Percentiles rank a stretch among this genome's conserved stretches.
These are phyloP conservation scores for Termitomyces sp. DNA, from an alignment of 768 basidiomycete species.

Conservation along the genomic window DNA sequence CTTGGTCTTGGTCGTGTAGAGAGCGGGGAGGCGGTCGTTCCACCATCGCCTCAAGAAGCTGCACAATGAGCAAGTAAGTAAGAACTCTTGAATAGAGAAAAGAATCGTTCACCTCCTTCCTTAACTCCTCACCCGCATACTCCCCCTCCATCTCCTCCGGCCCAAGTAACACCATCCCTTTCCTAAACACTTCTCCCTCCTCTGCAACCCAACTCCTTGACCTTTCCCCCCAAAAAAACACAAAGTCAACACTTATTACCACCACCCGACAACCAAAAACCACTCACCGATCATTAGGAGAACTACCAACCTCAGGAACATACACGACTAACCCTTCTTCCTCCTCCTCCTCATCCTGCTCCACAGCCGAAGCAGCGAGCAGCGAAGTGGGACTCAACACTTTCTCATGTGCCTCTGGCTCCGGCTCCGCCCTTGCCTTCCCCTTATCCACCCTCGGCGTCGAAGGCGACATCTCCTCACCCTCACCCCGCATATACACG, in stretches of 20 bases:
- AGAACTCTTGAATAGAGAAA: too few relatives aligned
- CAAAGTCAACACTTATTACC: conserved; percentile 1
- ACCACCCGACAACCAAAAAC: conserved; percentile 3
- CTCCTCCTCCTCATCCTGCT: conserved; percentile 45
- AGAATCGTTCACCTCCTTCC: conserved; percentile 74
- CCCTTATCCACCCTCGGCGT: conserved; percentile 78
- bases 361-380: conserved; percentile 38
- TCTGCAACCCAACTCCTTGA: conserved; percentile 85
- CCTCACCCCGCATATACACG: conserved; percentile 18
- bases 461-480: conserved; percentile 35
- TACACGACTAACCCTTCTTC: conserved; percentile 33
- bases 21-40: conserved; percentile 80
- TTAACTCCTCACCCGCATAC: conserved; percentile 84
- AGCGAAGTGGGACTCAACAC: conserved; percentile 66
- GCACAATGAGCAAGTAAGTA: too few relatives aligned
- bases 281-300: conserved; percentile 49
- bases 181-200: conserved; percentile 95
- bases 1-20: conserved; percentile 55
- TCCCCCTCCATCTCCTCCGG: conserved; percentile 89
- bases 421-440: conserved; percentile 67
- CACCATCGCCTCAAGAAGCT: conserved; percentile 85
- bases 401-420: conserved; percentile 65
- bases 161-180: conserved; percentile 76
- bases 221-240: conserved; percentile 34
- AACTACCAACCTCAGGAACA: conserved; percentile 30